Conservation (phyloP, 306 rosid species). For the Medicago arabica region DNA sequence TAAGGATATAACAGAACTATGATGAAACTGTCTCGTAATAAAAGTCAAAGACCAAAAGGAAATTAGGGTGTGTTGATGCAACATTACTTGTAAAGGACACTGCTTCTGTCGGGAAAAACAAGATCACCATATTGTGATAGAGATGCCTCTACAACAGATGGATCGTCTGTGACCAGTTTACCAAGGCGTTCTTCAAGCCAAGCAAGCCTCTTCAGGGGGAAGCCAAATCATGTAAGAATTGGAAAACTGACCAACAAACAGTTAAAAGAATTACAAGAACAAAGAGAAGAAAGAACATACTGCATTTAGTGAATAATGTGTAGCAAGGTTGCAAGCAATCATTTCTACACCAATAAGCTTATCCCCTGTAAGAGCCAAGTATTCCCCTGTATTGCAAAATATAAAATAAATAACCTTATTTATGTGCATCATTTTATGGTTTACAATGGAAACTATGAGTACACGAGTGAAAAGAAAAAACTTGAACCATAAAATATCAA, state of each 20-base stretch:
- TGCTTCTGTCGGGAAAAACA: constrained; percentile 76
- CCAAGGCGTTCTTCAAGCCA: constrained; percentile 88
- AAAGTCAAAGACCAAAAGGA: constrained; percentile 27
- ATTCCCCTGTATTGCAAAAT: constrained; percentile 72
- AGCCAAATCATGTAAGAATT: constrained; percentile 42
- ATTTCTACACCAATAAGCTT: constrained; percentile 95
- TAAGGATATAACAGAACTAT: neutral
- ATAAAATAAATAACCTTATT: neutral
- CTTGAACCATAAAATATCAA: constrained; percentile 20
- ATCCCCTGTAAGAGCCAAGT: constrained; percentile 95
- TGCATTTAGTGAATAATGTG: constrained; percentile 75
- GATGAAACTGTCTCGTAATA: neutral
- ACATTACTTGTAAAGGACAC: constrained; percentile 78
- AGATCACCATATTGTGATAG: constrained; percentile 89
- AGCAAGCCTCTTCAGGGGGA: constrained; percentile 66
- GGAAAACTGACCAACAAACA: constrained; percentile 32
- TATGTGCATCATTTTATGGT: constrained; percentile 16
- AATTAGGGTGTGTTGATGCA: constrained; percentile 40
- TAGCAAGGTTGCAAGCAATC: constrained; percentile 94
- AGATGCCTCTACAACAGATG: constrained; percentile 79
- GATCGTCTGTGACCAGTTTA: constrained; percentile 75
- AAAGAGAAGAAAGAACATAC: constrained; percentile 58
- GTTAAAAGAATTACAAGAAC: constrained; percentile 16
- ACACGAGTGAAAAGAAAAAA: constrained; percentile 1
- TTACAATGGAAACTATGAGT: constrained; percentile 10